A percentile compares a stretch with the other conserved stretches of the same genome.
Conservation (phyloP, 2,329 filamentous ascomycete genomes). For the Clonostachys rosea region DNA sequence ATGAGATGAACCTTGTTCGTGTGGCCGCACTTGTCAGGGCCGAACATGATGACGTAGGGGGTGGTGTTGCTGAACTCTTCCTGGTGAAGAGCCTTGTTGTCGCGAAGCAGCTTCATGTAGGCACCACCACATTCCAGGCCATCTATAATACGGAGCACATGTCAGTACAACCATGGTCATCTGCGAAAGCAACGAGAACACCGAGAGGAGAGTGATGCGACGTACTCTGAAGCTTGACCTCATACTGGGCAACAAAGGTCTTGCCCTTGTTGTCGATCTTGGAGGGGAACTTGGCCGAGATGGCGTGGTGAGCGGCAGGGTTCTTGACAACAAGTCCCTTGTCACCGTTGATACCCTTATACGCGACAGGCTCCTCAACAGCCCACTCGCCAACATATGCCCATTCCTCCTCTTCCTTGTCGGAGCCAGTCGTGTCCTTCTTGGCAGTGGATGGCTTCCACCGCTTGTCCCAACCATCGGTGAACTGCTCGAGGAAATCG, state of each 20-base stretch:
- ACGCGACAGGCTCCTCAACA: slow-evolving; percentile 87
- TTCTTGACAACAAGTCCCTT: slow-evolving; percentile 99
- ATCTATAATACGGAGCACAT: slow-evolving; percentile 43
- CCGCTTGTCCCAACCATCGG: slow-evolving; percentile 86
- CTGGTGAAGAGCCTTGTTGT: slow-evolving; percentile 93
- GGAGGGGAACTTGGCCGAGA: slow-evolving; percentile 97
- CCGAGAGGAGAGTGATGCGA: background rate
- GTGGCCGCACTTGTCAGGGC: slow-evolving; percentile 97
- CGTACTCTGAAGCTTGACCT: slow-evolving; percentile 97
- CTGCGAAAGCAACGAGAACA: slow-evolving; percentile 1
- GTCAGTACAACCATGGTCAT: background rate
- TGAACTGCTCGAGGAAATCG: slow-evolving; percentile 98
- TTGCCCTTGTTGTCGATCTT: slow-evolving; percentile 97
- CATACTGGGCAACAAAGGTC: slow-evolving; percentile 95
- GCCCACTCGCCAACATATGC: slow-evolving; percentile 95
- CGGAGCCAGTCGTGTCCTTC: slow-evolving; percentile 75
- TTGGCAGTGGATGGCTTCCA: slow-evolving; percentile 97
- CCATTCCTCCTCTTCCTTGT: slow-evolving; percentile 74
- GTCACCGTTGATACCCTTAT: slow-evolving; percentile 91
- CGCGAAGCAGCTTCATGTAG: slow-evolving; percentile 97
- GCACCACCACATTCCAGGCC: slow-evolving; percentile 97
- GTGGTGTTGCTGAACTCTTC: slow-evolving; percentile 98
- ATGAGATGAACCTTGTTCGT: slow-evolving; percentile 99
- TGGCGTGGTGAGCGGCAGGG: slow-evolving; percentile 95
- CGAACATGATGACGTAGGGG: slow-evolving; percentile 99